Percentiles rank a stretch among this genome's conserved stretches.
These are phyloP conservation scores for Lichtheimia corymbifera DNA, from an alignment of 371 early-diverging fungal species.

Conservation along the genomic window DNA sequence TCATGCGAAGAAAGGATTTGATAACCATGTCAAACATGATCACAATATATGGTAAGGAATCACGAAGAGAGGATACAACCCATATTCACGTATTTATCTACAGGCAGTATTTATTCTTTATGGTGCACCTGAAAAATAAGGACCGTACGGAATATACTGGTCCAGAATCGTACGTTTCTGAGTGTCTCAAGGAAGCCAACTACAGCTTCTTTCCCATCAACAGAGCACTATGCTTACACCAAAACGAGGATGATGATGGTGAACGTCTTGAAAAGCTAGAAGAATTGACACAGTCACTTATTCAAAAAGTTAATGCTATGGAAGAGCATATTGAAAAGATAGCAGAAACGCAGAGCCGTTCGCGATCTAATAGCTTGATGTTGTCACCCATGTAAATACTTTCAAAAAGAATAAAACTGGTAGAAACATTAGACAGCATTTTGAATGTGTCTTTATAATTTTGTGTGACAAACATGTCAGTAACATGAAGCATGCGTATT, in stretches of 20 bases:
- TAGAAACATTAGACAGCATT: not conserved
- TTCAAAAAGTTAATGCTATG: constrained; percentile 26
- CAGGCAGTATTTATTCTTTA: constrained; percentile 60
- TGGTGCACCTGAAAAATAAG: constrained; percentile 58
- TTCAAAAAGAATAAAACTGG: not conserved
- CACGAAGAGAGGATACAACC: not conserved
- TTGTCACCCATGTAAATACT: constrained; percentile 35
- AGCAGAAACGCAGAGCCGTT: constrained; percentile 23
- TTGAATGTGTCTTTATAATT: too few species aligned
- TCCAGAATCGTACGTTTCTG: constrained; percentile 56
- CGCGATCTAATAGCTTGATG: constrained; percentile 36
- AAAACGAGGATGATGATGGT: constrained; percentile 30
- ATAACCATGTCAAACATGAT: constrained; percentile 54
- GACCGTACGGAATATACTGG: constrained; percentile 60
- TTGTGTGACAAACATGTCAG: not conserved
- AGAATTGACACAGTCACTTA: constrained; percentile 28
- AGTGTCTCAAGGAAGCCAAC: constrained; percentile 45
- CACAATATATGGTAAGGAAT: constrained; percentile 56
- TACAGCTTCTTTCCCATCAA: constrained; percentile 59
- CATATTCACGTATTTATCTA: not conserved
- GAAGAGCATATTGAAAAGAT: constrained; percentile 35
- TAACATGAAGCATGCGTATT: not conserved
- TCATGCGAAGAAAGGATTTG: constrained; percentile 52
- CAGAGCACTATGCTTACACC: constrained; percentile 46
- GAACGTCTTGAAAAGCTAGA: constrained; percentile 42